phyloP scores from a whole-genome alignment of 352 stramenopile species.

The Phytopythium chamaehyphon region DNA sequence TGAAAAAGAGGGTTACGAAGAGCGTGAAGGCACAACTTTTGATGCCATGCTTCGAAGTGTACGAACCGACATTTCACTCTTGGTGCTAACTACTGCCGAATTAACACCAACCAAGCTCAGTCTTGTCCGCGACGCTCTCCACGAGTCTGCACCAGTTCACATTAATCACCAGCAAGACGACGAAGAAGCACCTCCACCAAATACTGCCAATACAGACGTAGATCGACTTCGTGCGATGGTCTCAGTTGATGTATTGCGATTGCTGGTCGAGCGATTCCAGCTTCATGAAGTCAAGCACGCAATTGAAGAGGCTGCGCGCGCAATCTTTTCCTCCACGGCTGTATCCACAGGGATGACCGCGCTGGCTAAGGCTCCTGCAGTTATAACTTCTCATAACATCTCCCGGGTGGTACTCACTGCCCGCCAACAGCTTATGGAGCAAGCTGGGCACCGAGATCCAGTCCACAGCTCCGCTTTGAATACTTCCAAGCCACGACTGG shows the following conservation, averaged over 20 bases:
- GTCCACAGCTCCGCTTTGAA: not conserved
- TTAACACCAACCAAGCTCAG: not conserved
- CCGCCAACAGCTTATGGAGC: slow-evolving; percentile 15
- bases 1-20: not conserved
- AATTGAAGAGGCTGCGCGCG: slow-evolving; percentile 15
- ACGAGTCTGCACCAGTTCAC: not conserved
- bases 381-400: slow-evolving; percentile 42
- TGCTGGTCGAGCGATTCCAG: slow-evolving; percentile 29
- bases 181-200: not conserved
- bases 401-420: slow-evolving; percentile 24
- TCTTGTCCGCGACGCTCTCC: slow-evolving; percentile 3
- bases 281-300: slow-evolving; percentile 19
- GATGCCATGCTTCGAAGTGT: slow-evolving; percentile 1
- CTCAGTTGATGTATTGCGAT: slow-evolving; percentile 34
- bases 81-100: not conserved
- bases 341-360: slow-evolving; percentile 7
- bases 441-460: not conserved
- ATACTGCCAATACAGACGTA: slow-evolving; percentile 7
- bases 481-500: slow-evolving; percentile 2
- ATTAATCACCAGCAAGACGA: not conserved
- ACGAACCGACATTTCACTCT: not conserved
- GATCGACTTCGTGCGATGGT: slow-evolving; percentile 29
- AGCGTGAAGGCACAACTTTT: not conserved
- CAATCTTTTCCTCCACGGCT: slow-evolving; percentile 18
- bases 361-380: slow-evolving; percentile 7